phyloP scores from a whole-genome alignment of 768 basidiomycete species.

The Lentinula aciculospora region DNA sequence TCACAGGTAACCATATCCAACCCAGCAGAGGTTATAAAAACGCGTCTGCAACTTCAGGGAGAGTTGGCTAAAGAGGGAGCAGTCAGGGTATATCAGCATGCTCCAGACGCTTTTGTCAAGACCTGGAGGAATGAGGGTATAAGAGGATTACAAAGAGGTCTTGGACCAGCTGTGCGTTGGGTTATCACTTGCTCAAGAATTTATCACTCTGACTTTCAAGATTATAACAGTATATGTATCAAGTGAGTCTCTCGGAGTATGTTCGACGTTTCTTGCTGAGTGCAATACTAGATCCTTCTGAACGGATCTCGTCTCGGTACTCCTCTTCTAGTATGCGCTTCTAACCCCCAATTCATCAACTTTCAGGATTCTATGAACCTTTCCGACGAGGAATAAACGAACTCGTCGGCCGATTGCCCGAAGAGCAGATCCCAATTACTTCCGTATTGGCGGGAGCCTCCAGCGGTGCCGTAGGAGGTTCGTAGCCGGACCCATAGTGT shows the following conservation, averaged over 20 bases:
- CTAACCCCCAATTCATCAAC: background rate
- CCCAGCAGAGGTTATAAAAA: slow-evolving; percentile 85
- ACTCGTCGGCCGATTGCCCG: slow-evolving; percentile 54
- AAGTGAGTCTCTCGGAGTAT: slow-evolving; percentile 45
- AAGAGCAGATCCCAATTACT: slow-evolving; percentile 67
- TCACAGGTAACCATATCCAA: slow-evolving; percentile 74
- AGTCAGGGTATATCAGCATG: slow-evolving; percentile 80
- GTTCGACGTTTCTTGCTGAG: background rate
- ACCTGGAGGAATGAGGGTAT: slow-evolving; percentile 89
- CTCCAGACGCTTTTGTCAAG: slow-evolving; percentile 80
- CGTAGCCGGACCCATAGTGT: slow-evolving; percentile 9
- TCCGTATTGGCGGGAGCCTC: slow-evolving; percentile 83
- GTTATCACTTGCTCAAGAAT: slow-evolving; percentile 19
- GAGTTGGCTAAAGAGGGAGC: slow-evolving; percentile 77
- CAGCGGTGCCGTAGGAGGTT: slow-evolving; percentile 90
- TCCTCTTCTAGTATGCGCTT: slow-evolving; percentile 3
- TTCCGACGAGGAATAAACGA: slow-evolving; percentile 69
- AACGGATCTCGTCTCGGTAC: slow-evolving; percentile 88
- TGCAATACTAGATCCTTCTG: slow-evolving; percentile 62
- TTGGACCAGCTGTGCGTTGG: slow-evolving; percentile 70
- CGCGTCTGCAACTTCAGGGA: slow-evolving; percentile 92
- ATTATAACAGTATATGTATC: slow-evolving; percentile 75
- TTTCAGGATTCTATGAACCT: slow-evolving; percentile 93
- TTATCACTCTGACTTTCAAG: slow-evolving; percentile 1
- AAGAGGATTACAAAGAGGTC: slow-evolving; percentile 87